Conservation (phyloP, 306 rosid genomes). For the Oxytropis ochrocephala region DNA sequence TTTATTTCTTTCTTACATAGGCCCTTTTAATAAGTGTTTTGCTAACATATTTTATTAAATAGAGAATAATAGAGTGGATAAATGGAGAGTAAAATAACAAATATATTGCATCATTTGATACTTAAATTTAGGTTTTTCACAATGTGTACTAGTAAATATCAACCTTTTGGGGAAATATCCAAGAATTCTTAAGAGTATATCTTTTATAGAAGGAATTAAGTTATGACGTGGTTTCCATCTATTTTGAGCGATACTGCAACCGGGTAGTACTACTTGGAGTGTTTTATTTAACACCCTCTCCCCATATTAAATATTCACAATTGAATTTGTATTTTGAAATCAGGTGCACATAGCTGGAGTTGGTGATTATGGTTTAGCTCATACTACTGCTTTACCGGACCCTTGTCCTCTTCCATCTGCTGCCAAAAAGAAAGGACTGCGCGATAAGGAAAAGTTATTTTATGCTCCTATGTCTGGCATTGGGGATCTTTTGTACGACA, state of each 20-base stretch:
- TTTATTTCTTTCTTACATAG: too few relatives aligned
- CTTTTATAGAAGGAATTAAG: background rate
- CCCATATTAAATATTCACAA: background rate
- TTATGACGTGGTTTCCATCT: background rate
- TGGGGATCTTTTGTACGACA: slow-evolving; percentile 92
- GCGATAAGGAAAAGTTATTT: slow-evolving; percentile 83
- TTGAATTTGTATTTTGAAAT: slow-evolving; percentile 26
- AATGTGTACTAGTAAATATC: background rate
- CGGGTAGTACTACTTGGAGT: background rate
- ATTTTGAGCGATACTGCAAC: background rate
- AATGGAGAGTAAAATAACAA: background rate
- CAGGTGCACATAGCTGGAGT: slow-evolving; percentile 97
- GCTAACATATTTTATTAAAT: background rate
- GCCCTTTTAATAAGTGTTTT: too few relatives aligned
- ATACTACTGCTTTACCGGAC: slow-evolving; percentile 59
- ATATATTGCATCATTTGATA: background rate
- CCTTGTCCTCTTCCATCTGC: slow-evolving; percentile 98
- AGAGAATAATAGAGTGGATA: background rate
- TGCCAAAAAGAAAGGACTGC: slow-evolving; percentile 95
- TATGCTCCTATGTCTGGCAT: slow-evolving; percentile 97
- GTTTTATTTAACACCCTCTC: background rate
- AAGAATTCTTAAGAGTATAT: background rate
- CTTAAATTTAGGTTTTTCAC: background rate
- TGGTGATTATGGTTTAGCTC: slow-evolving; percentile 74
- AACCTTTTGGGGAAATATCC: background rate